Evolutionary conservation across 176 grass and related monocot genomes (phyloP).

Genomic region (Poa pratensis): DNA sequence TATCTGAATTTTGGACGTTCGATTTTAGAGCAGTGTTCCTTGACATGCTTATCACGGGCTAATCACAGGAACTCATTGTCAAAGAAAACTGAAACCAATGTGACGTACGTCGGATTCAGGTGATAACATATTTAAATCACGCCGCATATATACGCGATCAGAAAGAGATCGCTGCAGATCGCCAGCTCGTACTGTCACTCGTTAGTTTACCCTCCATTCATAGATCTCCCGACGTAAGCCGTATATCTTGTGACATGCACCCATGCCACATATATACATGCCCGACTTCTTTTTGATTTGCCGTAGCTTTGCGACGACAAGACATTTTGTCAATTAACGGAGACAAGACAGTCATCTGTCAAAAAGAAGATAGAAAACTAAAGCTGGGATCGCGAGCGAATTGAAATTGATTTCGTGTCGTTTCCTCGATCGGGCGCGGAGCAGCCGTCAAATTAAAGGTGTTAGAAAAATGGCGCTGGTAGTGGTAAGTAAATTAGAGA

Average conservation of each 20-base stretch:
- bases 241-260: conserved; percentile 5
- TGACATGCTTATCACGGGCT: no score
- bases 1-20: not conserved
- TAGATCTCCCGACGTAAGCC: conserved; percentile 25
- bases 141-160: not conserved
- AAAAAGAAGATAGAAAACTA: not conserved
- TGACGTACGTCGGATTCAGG: conserved; percentile 3
- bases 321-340: conserved; percentile 27
- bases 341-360: conserved; percentile 22
- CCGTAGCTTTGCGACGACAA: not conserved
- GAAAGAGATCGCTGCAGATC: conserved; percentile 21
- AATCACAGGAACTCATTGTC: not conserved
- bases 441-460: no score
- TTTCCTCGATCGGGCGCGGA: not conserved
- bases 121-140: conserved; percentile 26
- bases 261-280: no score
- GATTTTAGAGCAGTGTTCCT: no score
- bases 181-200: not conserved
- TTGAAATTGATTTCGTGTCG: not conserved
- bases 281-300: no score
- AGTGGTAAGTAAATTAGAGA: no score
- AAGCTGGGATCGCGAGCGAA: no score
- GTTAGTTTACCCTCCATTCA: not conserved
- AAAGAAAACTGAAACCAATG: not conserved
- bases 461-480: no score